A percentile compares a stretch with the other conserved stretches of the same genome.
phyloP scores from a whole-genome alignment of 352 stramenopile species.

The Thalassiosira oceanica region DNA sequence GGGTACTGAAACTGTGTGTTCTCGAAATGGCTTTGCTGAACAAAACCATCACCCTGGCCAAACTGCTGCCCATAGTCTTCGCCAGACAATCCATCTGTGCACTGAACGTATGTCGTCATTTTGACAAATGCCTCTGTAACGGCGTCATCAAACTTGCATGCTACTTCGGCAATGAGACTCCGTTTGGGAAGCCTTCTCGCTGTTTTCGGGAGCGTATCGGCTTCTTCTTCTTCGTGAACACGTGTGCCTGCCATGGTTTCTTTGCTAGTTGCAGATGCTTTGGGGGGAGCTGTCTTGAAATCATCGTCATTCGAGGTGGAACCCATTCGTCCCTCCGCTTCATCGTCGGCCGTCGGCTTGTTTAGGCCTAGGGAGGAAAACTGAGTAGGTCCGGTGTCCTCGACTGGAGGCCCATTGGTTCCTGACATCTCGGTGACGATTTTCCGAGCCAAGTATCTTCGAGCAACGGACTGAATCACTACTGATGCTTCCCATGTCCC shows the following conservation, averaged over 20 bases:
- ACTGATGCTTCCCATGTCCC: constrained; percentile 4
- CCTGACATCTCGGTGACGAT: background rate
- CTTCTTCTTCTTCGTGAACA: background rate
- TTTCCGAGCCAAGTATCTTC: constrained; percentile 1
- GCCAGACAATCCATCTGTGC: no score
- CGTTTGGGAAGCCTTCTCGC: background rate
- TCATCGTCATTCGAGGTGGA: constrained; percentile 1
- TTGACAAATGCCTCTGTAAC: constrained; percentile 9
- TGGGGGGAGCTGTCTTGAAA: background rate
- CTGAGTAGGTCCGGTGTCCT: no score
- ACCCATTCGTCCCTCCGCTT: background rate
- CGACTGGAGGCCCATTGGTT: no score
- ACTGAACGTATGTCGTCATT: constrained; percentile 8
- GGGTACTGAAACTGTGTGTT: no score
- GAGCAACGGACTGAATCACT: constrained; percentile 1
- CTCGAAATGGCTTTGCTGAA: no score
- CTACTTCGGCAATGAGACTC: constrained; percentile 8
- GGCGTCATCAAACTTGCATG: constrained; percentile 22
- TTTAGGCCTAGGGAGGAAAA: no score
- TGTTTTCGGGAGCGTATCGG: constrained; percentile 3
- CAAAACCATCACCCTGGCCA: no score
- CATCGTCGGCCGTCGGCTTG: background rate
- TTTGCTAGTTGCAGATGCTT: background rate
- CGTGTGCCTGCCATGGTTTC: background rate
- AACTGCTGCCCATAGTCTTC: no score